A percentile compares a stretch with the other conserved stretches of the same genome.
phyloP scores from a whole-genome alignment of 306 rosid species.

The Vigna nakashimae region DNA sequence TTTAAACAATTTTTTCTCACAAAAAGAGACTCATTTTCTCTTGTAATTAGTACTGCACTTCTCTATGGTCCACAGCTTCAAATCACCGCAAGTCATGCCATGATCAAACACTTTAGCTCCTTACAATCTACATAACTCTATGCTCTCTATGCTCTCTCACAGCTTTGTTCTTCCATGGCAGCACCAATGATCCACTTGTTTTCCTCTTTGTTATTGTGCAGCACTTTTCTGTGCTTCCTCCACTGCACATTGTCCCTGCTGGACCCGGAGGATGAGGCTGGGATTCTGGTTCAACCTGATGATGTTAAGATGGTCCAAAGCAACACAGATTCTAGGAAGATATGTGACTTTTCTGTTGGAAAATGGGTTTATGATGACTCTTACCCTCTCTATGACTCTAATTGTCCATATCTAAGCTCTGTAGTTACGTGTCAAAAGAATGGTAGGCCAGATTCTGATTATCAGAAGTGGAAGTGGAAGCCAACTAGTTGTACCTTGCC shows the following conservation, averaged over 20 bases:
- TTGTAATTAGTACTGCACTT: background rate
- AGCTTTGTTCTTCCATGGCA: constrained; percentile 56
- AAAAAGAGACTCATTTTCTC: no score
- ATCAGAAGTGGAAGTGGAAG: constrained; percentile 90
- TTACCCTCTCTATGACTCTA: constrained; percentile 82
- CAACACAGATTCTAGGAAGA: constrained; percentile 43
- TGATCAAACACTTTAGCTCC: constrained; percentile 43
- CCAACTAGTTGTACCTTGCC: constrained; percentile 72
- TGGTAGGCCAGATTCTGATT: constrained; percentile 90
- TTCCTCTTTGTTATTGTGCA: constrained; percentile 43
- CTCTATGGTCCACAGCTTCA: constrained; percentile 46
- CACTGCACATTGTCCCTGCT: constrained; percentile 47
- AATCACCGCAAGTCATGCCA: constrained; percentile 70
- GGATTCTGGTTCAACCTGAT: constrained; percentile 63
- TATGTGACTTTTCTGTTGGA: constrained; percentile 68
- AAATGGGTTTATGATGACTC: constrained; percentile 87
- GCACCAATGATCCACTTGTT: constrained; percentile 44
- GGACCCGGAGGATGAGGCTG: constrained; percentile 47
- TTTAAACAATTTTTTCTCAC: no score
- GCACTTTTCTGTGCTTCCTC: constrained; percentile 46
- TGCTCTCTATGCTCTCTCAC: constrained; percentile 12
- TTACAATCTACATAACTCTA: constrained; percentile 37
- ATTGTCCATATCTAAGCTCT: constrained; percentile 75
- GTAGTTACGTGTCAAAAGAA: constrained; percentile 81
- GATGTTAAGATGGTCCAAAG: constrained; percentile 61